These are phyloP conservation scores for Trichophyton equinum DNA, from an alignment of 2,329 filamentous ascomycete genomes.

Conservation along the genomic window DNA sequence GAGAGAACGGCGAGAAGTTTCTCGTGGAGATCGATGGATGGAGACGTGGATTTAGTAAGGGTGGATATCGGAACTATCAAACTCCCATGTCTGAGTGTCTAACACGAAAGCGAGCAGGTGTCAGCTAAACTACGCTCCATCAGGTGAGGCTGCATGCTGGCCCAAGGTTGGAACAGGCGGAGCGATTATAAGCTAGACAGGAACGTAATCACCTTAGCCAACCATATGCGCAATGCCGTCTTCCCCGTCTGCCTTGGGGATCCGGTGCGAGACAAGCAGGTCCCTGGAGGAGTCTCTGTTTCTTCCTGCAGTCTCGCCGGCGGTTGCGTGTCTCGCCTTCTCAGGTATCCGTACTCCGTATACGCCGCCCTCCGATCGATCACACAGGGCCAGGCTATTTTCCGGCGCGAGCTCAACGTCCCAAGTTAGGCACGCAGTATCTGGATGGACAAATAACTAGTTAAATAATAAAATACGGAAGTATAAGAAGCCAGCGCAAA, in stretches of 20 bases:
- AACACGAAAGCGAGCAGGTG: not conserved
- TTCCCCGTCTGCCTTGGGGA: not conserved
- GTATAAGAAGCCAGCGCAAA: too few species aligned
- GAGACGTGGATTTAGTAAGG: not conserved
- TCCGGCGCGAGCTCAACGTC: too few species aligned
- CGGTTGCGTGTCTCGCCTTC: too few species aligned
- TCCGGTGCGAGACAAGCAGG: not conserved
- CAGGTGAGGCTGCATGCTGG: not conserved
- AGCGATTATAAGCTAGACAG: not conserved
- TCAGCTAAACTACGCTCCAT: not conserved
- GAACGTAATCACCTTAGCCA: not conserved
- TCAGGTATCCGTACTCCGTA: too few species aligned
- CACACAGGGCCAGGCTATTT: too few species aligned
- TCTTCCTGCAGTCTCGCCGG: too few species aligned
- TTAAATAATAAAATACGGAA: too few species aligned
- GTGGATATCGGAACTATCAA: not conserved
- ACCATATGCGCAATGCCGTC: not conserved
- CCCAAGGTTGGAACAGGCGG: not conserved
- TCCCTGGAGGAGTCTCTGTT: not conserved
- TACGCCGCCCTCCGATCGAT: too few species aligned
- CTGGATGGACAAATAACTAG: too few species aligned
- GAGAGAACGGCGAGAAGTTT: too few species aligned
- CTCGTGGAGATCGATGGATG: not conserved
- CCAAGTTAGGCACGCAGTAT: too few species aligned
- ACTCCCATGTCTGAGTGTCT: constrained; percentile 2